Conservation (phyloP, 1,139 yeast species). For the Scheffersomyces segobiensis region DNA sequence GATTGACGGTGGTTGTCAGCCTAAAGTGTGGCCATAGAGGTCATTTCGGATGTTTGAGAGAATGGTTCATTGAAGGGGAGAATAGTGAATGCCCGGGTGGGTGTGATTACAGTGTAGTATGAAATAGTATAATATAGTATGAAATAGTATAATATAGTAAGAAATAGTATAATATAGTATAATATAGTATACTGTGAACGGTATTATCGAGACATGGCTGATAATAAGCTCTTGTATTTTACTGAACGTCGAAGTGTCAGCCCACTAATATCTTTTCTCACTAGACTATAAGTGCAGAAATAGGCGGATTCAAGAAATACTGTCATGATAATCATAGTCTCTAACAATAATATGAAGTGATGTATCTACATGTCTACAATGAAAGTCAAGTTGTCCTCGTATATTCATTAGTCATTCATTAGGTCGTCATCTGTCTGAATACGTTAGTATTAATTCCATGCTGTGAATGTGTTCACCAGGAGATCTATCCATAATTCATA, state of each 20-base stretch:
- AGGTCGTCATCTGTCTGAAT: background rate
- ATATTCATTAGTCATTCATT: background rate
- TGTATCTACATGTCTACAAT: background rate
- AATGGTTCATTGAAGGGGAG: constrained; percentile 71
- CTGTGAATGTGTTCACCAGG: constrained; percentile 16
- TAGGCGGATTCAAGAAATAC: too few relatives aligned
- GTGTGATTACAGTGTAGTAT: constrained; percentile 35
- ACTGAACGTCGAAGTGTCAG: too few relatives aligned
- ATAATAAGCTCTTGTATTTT: background rate
- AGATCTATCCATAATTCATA: background rate
- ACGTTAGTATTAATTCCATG: background rate
- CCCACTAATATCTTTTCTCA: too few relatives aligned
- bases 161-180: background rate
- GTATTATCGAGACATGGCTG: background rate
- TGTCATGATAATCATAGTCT: too few relatives aligned
- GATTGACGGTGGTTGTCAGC: constrained; percentile 63
- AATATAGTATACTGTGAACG: background rate
- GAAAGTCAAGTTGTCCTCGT: background rate
- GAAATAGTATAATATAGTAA: constrained; percentile 2
- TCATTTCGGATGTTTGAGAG: constrained; percentile 75
- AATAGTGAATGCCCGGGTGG: constrained; percentile 84
- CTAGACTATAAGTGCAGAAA: too few relatives aligned
- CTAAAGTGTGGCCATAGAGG: constrained; percentile 86
- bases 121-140: constrained; percentile 2
- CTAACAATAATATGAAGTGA: background rate